Base-by-base conservation (phyloP, 2,329 filamentous ascomycete genomes). In the Colletotrichum sp. region DNA sequence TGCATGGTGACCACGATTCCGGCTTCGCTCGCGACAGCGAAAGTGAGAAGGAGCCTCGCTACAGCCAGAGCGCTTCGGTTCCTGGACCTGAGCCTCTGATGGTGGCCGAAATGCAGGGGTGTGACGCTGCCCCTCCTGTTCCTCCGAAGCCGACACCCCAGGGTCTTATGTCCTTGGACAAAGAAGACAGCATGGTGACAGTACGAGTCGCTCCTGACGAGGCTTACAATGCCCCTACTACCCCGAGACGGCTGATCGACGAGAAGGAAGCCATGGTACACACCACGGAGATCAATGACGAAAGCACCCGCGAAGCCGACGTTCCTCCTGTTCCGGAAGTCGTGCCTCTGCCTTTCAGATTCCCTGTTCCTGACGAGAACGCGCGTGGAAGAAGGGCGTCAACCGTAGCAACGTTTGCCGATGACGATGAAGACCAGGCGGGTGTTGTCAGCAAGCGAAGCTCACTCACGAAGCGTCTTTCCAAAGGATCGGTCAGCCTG, bases 381-480 rank as follows among this genome's bases (percentile, higher is more conserved):
- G 64, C 36, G 39, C 60, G 28, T 52, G 77, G 15, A 80, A 86
- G 90, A 8, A 87, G 88, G 18, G 88, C 90, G 32, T 95, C 93
- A 4, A 95, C 94, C 3, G 88, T 95, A 24, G 95, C 93, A 5
- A 94, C 94, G 0, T 89, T 93, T 80, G 93, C 93, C 18, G 93
- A 94, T 72, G 89, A 93, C 32, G 89, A 92, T 32, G 88, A 89
- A 13, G 80, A 83, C 13, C 76, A 69, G 59, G 81, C 77, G 12
- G 75, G 21, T 63, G 79, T 71, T 65, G 78, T 60, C 72, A 76
- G 76, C 78, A 84, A 82, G 68, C 83, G 84, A 26, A 80, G 81
- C 16, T 88, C 88, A 5, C 77, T 88, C 21, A 87, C 86, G 6
- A 88, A 89, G 66, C 86, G 88, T 21, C 81, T 91, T 3, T 92